Evolutionary conservation across 2,329 filamentous ascomycete species (phyloP).

Genomic region (Zarea fungicola): DNA sequence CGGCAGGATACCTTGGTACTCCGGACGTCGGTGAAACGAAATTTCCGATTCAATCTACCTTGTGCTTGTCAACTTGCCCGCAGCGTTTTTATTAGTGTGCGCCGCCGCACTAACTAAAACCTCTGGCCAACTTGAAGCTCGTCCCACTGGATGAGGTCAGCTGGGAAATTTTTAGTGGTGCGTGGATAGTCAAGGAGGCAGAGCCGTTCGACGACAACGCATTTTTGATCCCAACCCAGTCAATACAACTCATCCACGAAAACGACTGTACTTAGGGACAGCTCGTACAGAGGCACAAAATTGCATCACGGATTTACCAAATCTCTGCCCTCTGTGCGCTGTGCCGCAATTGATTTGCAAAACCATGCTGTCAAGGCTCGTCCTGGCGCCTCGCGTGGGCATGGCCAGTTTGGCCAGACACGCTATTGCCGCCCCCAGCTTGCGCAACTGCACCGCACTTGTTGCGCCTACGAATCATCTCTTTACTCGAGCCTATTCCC

Average conservation of each 20-base stretch:
- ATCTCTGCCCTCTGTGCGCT: not conserved
- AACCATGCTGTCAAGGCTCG: slow-evolving; percentile 19
- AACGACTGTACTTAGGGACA: not conserved
- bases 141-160: slow-evolving; percentile 13
- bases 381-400: slow-evolving; percentile 13
- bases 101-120: no score
- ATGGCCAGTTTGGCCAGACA: slow-evolving; percentile 18
- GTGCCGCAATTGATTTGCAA: slow-evolving; percentile 8
- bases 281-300: slow-evolving; percentile 1
- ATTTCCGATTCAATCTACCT: not conserved
- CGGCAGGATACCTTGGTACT: not conserved
- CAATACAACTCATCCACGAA: not conserved
- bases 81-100: no score
- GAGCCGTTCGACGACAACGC: not conserved
- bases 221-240: slow-evolving; percentile 1
- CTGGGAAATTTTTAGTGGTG: slow-evolving; percentile 13
- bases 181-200: slow-evolving; percentile 9
- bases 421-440: slow-evolving; percentile 13
- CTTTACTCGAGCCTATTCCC: slow-evolving; percentile 15
- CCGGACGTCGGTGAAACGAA: slow-evolving; percentile 7
- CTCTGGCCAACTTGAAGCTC: no score
- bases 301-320: not conserved
- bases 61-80: no score
- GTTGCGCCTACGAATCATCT: slow-evolving; percentile 14
- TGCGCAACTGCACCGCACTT: slow-evolving; percentile 2